These are phyloP conservation scores for Chaetomiaceae sp. DNA, from an alignment of 2,329 filamentous ascomycete genomes.

Conservation along the genomic window DNA sequence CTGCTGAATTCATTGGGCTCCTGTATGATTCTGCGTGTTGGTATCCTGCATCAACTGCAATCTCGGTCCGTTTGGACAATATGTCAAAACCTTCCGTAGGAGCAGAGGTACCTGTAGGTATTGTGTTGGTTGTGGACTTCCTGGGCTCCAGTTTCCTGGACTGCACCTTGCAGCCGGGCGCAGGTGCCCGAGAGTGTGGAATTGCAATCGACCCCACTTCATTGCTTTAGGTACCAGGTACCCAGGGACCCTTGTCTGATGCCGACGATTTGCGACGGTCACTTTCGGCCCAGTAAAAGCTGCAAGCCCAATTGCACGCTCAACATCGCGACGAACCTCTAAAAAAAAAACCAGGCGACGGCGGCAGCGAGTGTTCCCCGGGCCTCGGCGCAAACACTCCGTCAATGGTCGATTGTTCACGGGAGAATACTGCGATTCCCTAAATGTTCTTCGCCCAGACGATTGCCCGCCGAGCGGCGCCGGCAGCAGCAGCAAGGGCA, in stretches of 20 bases:
- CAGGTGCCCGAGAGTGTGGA: slow-evolving; percentile 1
- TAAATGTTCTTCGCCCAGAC: slow-evolving; percentile 47
- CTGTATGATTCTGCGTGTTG: too few species aligned
- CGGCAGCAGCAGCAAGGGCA: slow-evolving; percentile 39
- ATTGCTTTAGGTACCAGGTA: neutral
- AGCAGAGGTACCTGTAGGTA: too few species aligned
- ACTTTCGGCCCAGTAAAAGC: slow-evolving; percentile 20
- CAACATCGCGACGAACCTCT: neutral
- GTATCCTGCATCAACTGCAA: too few species aligned
- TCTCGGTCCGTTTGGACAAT: too few species aligned
- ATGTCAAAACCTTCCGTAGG: too few species aligned
- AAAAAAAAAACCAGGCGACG: slow-evolving; percentile 12
- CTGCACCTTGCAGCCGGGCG: too few species aligned
- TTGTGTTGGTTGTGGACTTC: too few species aligned
- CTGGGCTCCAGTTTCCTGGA: too few species aligned
- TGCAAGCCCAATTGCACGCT: slow-evolving; percentile 11
- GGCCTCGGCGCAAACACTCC: slow-evolving; percentile 10
- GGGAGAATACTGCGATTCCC: slow-evolving; percentile 5
- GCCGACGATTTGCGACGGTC: slow-evolving; percentile 13
- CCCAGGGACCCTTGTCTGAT: neutral
- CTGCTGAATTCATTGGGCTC: too few species aligned
- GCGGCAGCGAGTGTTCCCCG: slow-evolving; percentile 11
- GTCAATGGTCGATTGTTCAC: slow-evolving; percentile 12
- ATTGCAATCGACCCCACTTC: too few species aligned
- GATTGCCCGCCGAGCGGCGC: slow-evolving; percentile 48